Evolutionary conservation across 2,329 filamentous ascomycete genomes (phyloP), one percentile per base, ranked within the genome.

Genomic region (Zymoseptoria crescenta): DNA sequence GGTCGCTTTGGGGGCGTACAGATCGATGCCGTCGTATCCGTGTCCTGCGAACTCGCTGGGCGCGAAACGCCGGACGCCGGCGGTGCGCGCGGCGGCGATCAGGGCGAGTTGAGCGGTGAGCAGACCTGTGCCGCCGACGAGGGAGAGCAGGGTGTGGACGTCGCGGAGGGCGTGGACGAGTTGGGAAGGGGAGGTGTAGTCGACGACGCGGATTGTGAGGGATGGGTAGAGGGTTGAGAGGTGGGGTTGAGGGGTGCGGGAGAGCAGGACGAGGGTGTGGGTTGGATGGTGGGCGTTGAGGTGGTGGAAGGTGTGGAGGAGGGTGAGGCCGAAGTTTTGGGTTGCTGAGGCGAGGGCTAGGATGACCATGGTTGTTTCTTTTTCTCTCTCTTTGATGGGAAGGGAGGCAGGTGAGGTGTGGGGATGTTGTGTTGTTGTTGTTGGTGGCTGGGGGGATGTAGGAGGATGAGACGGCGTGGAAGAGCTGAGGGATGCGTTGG

Each of bases 21-120:
- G 35, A 41, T 70, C 67, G 13, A 70, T 57, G 19, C 62, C 64
- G n/a, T 67, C 64, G 52, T 69, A 65, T 4, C 58, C 58, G 1
- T 30, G 45, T 4, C 62, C 58, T 2, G 69, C 78, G 62, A 78
- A 87, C 62, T 88, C 85, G 51, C 80, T 82, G 1, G 83, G 83
- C 0, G 84, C 76, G 65, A 83, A 86, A 6, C 83, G 77, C 64
- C 80, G 80, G 7, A 87, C 84, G 0, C 83, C 82, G 0, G 83
- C 82, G 6, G 79, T 79, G 45, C 82, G 73, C 20, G 83, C 80
- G 0, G 83, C 85, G 24, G 83, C 78, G 54, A 87, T 74, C 49
- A 86, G 72, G 8, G 72, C 72, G 41, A 74, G 73, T 65, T 84
- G 82, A 0, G 77, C 70, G 2, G 64, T 51, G 5, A 54, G 57